These are phyloP conservation scores for Penicillium goetzii DNA, from an alignment of 495 filamentous ascomycete species.

Conservation along the genomic window DNA sequence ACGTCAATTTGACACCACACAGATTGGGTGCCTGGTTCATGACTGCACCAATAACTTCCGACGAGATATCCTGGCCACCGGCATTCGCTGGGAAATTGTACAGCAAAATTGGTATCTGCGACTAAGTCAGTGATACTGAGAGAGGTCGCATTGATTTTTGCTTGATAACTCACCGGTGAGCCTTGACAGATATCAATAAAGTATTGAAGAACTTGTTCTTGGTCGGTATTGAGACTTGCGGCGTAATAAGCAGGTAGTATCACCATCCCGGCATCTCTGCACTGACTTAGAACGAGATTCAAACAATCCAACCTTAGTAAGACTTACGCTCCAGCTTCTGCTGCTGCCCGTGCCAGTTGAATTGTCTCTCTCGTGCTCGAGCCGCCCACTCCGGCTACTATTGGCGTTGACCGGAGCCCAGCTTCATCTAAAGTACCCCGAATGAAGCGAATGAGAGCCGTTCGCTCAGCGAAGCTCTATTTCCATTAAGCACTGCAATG, in stretches of 20 bases:
- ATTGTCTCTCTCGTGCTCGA: constrained; percentile 30
- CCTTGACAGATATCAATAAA: constrained; percentile 29
- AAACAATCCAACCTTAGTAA: background rate
- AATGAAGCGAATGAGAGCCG: constrained; percentile 28
- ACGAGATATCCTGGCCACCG: constrained; percentile 31
- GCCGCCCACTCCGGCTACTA: constrained; percentile 28
- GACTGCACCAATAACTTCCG: constrained; percentile 24
- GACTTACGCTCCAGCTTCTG: constrained; percentile 27
- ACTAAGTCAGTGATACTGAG: background rate
- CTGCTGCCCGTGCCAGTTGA: constrained; percentile 18
- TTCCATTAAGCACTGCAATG: background rate
- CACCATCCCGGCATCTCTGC: constrained; percentile 31
- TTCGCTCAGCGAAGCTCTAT: constrained; percentile 26
- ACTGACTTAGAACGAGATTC: background rate
- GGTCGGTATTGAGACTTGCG: constrained; percentile 24
- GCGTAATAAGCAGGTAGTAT: constrained; percentile 33
- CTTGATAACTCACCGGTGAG: constrained; percentile 22
- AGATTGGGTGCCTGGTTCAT: constrained; percentile 23
- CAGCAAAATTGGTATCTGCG: constrained; percentile 26
- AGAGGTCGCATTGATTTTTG: background rate
- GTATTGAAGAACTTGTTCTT: constrained; percentile 27
- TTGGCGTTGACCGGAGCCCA: constrained; percentile 25
- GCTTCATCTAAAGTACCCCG: constrained; percentile 24
- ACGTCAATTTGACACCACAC: constrained; percentile 31
- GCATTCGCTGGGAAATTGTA: constrained; percentile 32